Evolutionary conservation across 208 protist species (phyloP).

Genomic region (Kentomonas sorsogonicus): DNA sequence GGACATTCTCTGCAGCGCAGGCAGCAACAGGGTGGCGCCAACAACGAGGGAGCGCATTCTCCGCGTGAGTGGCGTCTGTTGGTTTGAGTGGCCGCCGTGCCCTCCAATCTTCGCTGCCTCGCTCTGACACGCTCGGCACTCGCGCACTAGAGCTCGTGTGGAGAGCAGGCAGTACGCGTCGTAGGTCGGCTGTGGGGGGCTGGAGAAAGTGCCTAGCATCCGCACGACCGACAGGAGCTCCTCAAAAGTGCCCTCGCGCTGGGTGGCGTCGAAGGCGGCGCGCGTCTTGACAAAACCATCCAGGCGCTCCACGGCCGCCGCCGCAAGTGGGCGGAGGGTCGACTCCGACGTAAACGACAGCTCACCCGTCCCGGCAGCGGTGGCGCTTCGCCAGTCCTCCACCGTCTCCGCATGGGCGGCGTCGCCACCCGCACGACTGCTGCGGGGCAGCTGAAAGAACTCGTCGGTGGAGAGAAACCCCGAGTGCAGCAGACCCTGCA

Average conservation of each 20-base stretch:
- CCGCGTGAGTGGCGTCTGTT: too few relatives aligned
- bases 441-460: slow-evolving; percentile 22
- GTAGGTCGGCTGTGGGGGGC: slow-evolving; percentile 62
- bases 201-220: slow-evolving; percentile 47
- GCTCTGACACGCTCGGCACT: too few relatives aligned
- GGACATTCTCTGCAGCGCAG: too few relatives aligned
- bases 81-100: too few relatives aligned
- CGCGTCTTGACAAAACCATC: slow-evolving; percentile 30
- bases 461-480: slow-evolving; percentile 38
- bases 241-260: slow-evolving; percentile 24
- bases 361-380: background rate
- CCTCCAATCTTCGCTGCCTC: too few relatives aligned
- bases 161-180: slow-evolving; percentile 44
- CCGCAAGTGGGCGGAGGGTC: slow-evolving; percentile 19
- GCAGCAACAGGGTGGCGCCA: too few relatives aligned
- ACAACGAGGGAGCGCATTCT: too few relatives aligned
- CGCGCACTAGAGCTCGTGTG: background rate
- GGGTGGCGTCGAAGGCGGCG: slow-evolving; percentile 19
- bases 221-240: slow-evolving; percentile 43
- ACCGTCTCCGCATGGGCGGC: background rate
- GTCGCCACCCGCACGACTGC: too few relatives aligned
- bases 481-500: slow-evolving; percentile 57
- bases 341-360: background rate
- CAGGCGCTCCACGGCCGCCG: slow-evolving; percentile 44
- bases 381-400: background rate